Evolutionary conservation across 2,329 filamentous ascomycete species (phyloP).

Genomic region (Lachnellula willkommii): DNA sequence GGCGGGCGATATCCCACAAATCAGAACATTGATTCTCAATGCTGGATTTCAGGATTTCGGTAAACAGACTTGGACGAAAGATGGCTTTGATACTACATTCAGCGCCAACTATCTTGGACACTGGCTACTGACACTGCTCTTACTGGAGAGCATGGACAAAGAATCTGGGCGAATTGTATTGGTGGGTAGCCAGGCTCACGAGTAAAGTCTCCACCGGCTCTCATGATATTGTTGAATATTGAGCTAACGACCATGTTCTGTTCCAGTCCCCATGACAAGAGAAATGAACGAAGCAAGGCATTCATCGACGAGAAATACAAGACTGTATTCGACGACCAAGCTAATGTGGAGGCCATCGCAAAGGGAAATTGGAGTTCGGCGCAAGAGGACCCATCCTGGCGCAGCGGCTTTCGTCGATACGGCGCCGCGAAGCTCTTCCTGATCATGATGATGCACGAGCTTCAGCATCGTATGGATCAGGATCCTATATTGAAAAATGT

Average conservation of each 20-base stretch:
- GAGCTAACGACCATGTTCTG: neutral
- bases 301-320: slow-evolving; percentile 4
- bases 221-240: neutral
- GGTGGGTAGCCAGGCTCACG: slow-evolving; percentile 31
- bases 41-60: slow-evolving; percentile 18
- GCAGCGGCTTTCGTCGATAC: slow-evolving; percentile 7
- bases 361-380: slow-evolving; percentile 6
- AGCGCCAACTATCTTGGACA: slow-evolving; percentile 32
- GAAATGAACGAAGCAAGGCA: slow-evolving; percentile 1
- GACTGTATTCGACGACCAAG: neutral
- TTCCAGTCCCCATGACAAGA: slow-evolving; percentile 1
- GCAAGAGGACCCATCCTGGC: slow-evolving; percentile 5
- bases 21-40: slow-evolving; percentile 21
- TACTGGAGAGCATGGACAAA: slow-evolving; percentile 33
- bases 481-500: slow-evolving; percentile 34
- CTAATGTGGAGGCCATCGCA: slow-evolving; percentile 2
- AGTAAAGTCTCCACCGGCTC: slow-evolving; percentile 22
- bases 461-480: slow-evolving; percentile 8
- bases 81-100: slow-evolving; percentile 33
- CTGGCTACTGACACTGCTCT: slow-evolving; percentile 31
- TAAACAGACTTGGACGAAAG: slow-evolving; percentile 28
- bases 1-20: slow-evolving; percentile 15
- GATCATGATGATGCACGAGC: slow-evolving; percentile 8
- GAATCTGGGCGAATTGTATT: slow-evolving; percentile 30
- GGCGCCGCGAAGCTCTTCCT: slow-evolving; percentile 8